These are phyloP conservation scores for Irpex sp. DNA, from an alignment of 1,284 basidiomycete genomes.

Conservation along the genomic window DNA sequence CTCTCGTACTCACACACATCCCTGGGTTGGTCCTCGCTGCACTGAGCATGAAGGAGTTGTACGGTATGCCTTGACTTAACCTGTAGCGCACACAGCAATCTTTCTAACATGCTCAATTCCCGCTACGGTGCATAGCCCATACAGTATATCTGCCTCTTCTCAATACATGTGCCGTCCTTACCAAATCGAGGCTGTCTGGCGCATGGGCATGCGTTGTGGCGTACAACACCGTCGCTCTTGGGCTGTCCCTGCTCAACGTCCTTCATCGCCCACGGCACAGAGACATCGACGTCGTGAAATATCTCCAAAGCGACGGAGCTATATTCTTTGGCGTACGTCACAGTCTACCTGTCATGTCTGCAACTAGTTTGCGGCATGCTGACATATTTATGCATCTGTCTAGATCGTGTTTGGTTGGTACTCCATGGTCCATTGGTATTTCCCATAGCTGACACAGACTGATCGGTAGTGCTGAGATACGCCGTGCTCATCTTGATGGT, in stretches of 20 bases:
- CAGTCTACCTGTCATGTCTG: neutral
- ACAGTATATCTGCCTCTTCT: neutral
- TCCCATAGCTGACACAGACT: neutral
- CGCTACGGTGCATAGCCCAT: neutral
- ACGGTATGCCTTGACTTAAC: neutral
- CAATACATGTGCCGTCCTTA: neutral
- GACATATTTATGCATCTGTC: neutral
- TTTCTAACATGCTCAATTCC: neutral
- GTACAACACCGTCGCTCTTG: neutral
- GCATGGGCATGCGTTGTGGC: neutral
- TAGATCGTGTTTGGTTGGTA: neutral
- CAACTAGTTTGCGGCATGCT: too few relatives aligned
- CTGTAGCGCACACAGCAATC: neutral
- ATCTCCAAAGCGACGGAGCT: conserved; percentile 1
- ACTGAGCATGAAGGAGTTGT: neutral
- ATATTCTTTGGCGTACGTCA: neutral
- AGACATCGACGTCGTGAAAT: neutral
- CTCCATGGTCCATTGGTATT: neutral
- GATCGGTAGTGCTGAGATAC: neutral
- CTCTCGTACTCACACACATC: neutral
- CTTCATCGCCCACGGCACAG: neutral
- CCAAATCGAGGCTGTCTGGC: neutral
- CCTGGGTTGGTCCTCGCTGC: neutral
- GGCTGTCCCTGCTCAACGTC: neutral
- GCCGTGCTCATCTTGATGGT: neutral